Base-by-base conservation (phyloP, 2,329 filamentous ascomycete genomes). In the Xylariaceae sp. region DNA sequence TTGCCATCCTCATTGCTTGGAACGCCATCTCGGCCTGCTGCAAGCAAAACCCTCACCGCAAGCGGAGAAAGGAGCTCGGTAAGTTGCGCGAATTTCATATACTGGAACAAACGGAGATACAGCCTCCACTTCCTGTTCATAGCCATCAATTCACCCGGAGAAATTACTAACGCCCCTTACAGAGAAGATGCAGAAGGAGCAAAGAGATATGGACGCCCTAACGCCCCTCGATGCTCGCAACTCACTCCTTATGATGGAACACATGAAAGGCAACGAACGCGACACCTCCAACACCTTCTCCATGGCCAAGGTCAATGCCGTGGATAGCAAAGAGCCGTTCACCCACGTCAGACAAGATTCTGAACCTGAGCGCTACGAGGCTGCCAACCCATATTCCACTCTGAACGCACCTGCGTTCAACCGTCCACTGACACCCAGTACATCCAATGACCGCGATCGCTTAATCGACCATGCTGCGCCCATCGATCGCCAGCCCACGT, bases 21-120 rank as follows among this genome's bases (percentile, higher is more conserved):
- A 97, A 97, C 60, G 88, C 88, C 35, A 80, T 96, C 59, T 86
- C 88, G 54, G 77, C 82, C 39, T 89, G 83, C 67, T 82, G 81
- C 76, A 86, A 85, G 62, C 79, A 89, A 68, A 97, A 97, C 69
- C 90, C 91, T 3, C 91, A 97, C 65, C 82, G 86, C 50, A 85
- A 85, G 74, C 83, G 83, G 58, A 83, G 88, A 67, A 95, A 94
- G 78, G 87, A 91, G 68, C 81, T 88, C 64, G 88, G 88, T 88
- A 86, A 79, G 83, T 66, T 40, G 18, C 34, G 30, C 35, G 16
- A 42, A 37, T 17, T 32, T 18, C 16, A 28, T 19, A 26, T n/a
- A 26, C 28, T 28, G 18, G 22, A 36, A 34, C 32, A 37, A 7
- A 15, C 15, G 22, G 22, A 12, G 11, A 11, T 26, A 29, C 9